Conservation (phyloP, 2,329 filamentous ascomycete genomes). For the Colletotrichum tabaci region DNA sequence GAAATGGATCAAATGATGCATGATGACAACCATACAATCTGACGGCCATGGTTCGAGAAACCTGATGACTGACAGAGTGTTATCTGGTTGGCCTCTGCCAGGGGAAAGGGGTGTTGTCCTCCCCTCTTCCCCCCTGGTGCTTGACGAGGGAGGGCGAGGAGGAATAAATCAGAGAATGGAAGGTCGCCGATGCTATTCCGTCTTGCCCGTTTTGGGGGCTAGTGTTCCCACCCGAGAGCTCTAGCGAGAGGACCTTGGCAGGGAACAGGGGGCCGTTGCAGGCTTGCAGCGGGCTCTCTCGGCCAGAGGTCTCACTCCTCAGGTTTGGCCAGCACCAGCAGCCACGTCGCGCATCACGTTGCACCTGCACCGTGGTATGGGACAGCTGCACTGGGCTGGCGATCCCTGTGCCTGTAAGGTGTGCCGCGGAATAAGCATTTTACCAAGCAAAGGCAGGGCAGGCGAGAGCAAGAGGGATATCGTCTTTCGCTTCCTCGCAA, state of each 20-base stretch:
- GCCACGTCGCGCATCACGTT: conserved; percentile 31
- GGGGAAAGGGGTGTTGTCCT: conserved; percentile 15
- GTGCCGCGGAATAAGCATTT: conserved; percentile 34
- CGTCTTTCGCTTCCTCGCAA: background rate
- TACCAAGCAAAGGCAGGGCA: background rate
- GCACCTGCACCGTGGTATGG: conserved; percentile 14
- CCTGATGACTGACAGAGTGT: conserved; percentile 21
- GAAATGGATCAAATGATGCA: conserved; percentile 16
- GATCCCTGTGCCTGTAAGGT: conserved; percentile 16
- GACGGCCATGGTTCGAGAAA: conserved; percentile 31
- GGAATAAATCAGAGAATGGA: background rate
- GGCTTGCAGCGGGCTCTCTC: background rate
- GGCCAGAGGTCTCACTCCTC: conserved; percentile 18
- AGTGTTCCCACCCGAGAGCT: conserved; percentile 9
- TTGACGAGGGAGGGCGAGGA: background rate
- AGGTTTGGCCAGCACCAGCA: background rate
- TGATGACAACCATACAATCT: conserved; percentile 28
- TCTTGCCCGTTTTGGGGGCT: conserved; percentile 24
- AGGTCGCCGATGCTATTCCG: conserved; percentile 12
- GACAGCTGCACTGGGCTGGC: conserved; percentile 14
- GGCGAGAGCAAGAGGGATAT: background rate
- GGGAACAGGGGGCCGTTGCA: conserved; percentile 30
- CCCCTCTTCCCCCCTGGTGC: background rate
- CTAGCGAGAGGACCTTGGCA: conserved; percentile 21
- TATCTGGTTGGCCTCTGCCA: conserved; percentile 29